Percentiles rank a stretch among this genome's conserved stretches.
phyloP scores from a whole-genome alignment of 2,329 filamentous ascomycete genomes.

The Aspergillus piperis region DNA sequence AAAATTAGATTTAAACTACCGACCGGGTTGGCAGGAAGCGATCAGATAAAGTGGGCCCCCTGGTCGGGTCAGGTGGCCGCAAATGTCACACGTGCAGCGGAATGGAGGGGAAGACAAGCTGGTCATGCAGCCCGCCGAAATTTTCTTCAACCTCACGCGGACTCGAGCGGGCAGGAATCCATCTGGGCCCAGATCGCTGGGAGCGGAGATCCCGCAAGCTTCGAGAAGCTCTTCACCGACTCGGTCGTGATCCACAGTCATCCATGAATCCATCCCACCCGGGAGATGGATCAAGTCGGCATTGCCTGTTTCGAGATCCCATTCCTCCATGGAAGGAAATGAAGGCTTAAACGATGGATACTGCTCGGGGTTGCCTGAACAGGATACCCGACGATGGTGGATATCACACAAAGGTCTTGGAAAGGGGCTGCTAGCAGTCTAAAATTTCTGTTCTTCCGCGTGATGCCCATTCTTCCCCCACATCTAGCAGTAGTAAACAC shows the following conservation, averaged over 20 bases:
- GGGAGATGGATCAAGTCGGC: neutral
- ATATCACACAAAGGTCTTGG: neutral
- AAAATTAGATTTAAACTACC: slow-evolving; percentile 6
- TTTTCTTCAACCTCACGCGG: slow-evolving; percentile 4
- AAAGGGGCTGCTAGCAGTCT: neutral
- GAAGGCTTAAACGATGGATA: neutral
- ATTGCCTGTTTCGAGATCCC: neutral
- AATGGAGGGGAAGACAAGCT: too few species aligned
- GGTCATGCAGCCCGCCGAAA: slow-evolving; percentile 1
- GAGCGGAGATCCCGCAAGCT: neutral
- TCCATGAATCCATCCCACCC: neutral
- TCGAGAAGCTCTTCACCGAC: neutral
- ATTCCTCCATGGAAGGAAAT: too few species aligned
- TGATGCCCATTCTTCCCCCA: neutral
- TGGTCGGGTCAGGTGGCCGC: neutral
- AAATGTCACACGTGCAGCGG: neutral
- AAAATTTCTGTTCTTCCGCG: neutral
- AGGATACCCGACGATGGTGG: neutral
- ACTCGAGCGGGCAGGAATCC: neutral
- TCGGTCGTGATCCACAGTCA: neutral
- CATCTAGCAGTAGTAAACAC: neutral
- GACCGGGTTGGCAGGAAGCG: neutral
- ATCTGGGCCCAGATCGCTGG: neutral
- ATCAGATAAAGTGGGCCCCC: neutral
- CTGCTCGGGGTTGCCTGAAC: slow-evolving; percentile 1